Evolutionary conservation across 1,284 basidiomycete genomes (phyloP).

Genomic region (Sanghuangporus baumii): DNA sequence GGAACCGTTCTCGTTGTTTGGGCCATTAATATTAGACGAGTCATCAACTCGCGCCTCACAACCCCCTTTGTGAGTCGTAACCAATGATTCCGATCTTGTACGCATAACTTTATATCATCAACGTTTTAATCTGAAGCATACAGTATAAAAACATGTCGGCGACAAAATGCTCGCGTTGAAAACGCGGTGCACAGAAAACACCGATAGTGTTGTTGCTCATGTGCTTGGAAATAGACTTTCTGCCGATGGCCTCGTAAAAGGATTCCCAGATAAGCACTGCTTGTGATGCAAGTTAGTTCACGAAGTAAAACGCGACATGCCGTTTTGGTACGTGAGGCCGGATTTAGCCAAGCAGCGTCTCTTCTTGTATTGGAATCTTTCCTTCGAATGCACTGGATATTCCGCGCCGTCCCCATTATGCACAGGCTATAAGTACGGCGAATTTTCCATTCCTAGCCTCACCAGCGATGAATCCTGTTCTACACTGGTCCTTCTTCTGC

Average conservation of each 20-base stretch:
- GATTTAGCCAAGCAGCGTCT: not conserved
- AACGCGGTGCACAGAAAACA: not conserved
- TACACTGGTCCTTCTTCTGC: not conserved
- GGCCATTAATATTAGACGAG: not conserved
- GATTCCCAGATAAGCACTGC: slow-evolving; percentile 13
- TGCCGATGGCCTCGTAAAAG: not conserved
- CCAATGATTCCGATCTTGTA: not conserved
- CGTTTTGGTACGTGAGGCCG: not conserved
- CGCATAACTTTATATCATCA: not conserved
- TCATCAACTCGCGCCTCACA: not conserved
- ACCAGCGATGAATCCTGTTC: slow-evolving; percentile 1
- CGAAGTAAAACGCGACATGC: not conserved
- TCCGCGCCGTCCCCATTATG: not conserved
- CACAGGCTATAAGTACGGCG: slow-evolving; percentile 4
- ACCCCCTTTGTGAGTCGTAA: not conserved
- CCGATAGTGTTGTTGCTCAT: not conserved
- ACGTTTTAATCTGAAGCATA: not conserved
- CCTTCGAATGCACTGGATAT: not conserved
- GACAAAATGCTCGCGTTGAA: not conserved
- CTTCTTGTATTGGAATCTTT: not conserved
- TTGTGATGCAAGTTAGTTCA: not conserved
- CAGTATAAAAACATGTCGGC: not conserved
- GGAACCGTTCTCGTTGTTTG: not conserved
- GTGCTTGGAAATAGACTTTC: not conserved
- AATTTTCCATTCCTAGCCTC: not conserved